Evolutionary conservation across 1,284 basidiomycete genomes (phyloP).

Genomic region (Trichosporon ovoides): DNA sequence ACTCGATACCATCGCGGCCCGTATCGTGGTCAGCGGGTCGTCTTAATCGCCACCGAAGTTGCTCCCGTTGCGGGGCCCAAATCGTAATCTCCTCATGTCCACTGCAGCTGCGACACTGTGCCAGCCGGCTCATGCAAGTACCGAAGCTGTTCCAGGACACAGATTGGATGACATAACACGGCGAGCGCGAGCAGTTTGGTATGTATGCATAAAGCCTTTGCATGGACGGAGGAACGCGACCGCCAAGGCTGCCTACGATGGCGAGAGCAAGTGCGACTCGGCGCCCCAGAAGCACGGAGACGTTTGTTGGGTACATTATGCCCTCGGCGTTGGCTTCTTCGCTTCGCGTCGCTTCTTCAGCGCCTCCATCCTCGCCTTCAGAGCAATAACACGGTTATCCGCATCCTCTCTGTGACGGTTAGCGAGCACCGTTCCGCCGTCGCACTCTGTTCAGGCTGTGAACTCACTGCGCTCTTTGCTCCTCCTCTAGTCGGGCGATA

Average conservation of each 20-base stretch:
- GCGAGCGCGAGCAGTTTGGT: no score
- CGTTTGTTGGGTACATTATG: no score
- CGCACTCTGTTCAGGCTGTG: neutral
- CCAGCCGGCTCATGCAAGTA: no score
- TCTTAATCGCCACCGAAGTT: no score
- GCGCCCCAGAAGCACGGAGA: no score
- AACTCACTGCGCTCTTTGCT: constrained; percentile 49
- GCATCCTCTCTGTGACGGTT: constrained; percentile 44
- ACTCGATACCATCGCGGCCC: neutral
- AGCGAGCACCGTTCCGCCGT: neutral
- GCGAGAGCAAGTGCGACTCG: neutral
- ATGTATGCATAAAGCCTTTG: constrained; percentile 1
- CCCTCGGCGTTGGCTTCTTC: constrained; percentile 10
- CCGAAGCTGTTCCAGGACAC: no score
- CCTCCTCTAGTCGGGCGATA: constrained; percentile 45
- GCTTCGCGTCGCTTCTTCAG: constrained; percentile 40
- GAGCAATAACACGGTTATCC: constrained; percentile 41
- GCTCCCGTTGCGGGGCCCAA: no score
- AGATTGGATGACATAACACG: no score
- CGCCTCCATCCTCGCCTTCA: constrained; percentile 46
- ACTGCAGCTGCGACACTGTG: no score
- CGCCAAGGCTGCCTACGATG: neutral
- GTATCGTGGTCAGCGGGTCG: no score
- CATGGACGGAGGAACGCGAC: neutral
- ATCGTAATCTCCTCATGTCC: no score